Evolutionary conservation across 192 early-diverging fungal species (phyloP), one percentile per base, ranked within the genome.

Genomic region (Geranomyces michiganensis): DNA sequence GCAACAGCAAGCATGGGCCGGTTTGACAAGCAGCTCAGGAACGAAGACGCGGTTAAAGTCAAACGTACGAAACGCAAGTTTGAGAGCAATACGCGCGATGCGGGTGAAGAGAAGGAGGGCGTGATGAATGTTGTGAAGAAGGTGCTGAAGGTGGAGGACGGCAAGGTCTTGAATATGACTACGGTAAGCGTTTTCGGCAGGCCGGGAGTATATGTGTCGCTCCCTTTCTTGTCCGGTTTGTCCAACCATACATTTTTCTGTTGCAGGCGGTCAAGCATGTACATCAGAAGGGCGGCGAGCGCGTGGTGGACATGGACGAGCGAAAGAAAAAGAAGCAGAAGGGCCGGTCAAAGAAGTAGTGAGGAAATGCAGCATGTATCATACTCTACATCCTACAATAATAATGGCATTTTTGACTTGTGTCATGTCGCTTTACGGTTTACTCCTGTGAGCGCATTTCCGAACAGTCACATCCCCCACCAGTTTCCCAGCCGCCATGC

Each of bases 1-100:
- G 82, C 93, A 30, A 99, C 97, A 2, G 97, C 97, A 9, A 92
- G 90, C 66, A 70, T 93, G 76, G 97, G 97, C 71, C 90, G 91
- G 73, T 99, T 99, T 77, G 96, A 99, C 78, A 81, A 84, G 55
- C 80, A 82, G 43, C 79, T 96, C 22, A 76, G 89, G 71, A 91
- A 90, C 27, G 96, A 98, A 75, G 86, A 89, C 55, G 90, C 92
- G 78, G 75, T 91, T 75, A 98, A 94, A 84, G 90, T 82, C 29
- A 76, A 78, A 64, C 72, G 75, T 13, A 45, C 51, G 19, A 84
- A 81, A 71, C 51, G 82, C 63, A 79, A 84, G 76, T 81, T 81
- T 66, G 80, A 81, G 24, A 43, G 70, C 55, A 64, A 59, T 5
- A 74, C 74, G n/a, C 36, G 24, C 22, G 77, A 76, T 30, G 72